These are phyloP conservation scores for Colletotrichum sp. DNA, from an alignment of 2,329 filamentous ascomycete genomes.

Conservation along the genomic window DNA sequence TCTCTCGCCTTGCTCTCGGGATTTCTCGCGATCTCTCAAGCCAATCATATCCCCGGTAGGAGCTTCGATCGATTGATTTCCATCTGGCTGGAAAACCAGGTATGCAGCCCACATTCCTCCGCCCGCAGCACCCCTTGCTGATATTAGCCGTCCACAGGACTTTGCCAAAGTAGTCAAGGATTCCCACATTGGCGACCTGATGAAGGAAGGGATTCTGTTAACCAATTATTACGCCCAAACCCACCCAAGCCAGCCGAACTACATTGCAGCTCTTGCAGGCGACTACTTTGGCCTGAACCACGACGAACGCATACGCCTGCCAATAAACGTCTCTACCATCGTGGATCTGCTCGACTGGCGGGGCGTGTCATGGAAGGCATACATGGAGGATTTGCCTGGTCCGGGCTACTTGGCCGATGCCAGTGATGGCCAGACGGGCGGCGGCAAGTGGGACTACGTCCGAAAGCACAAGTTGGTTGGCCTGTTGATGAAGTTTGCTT, in stretches of 20 bases:
- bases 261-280: conserved; percentile 48
- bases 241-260: conserved; percentile 51
- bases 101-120: conserved; percentile 21
- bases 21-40: not conserved
- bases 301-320: conserved; percentile 47
- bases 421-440: conserved; percentile 36
- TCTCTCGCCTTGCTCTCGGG: not conserved
- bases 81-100: conserved; percentile 51
- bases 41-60: conserved; percentile 33
- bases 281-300: conserved; percentile 55
- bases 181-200: conserved; percentile 42
- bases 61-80: conserved; percentile 48
- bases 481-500: not conserved
- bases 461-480: conserved; percentile 23
- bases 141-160: conserved; percentile 37
- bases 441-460: conserved; percentile 31
- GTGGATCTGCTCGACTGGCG: conserved; percentile 37
- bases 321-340: conserved; percentile 42
- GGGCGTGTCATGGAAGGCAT: conserved; percentile 35
- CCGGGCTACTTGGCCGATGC: conserved; percentile 47
- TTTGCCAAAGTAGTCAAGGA: conserved; percentile 45
- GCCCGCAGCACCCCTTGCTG: conserved; percentile 8
- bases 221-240: conserved; percentile 52
- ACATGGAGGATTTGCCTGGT: conserved; percentile 37
- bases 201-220: conserved; percentile 47